Evolutionary conservation across 2,329 filamentous ascomycete genomes (phyloP).

Genomic region (Penicillium sp.): DNA sequence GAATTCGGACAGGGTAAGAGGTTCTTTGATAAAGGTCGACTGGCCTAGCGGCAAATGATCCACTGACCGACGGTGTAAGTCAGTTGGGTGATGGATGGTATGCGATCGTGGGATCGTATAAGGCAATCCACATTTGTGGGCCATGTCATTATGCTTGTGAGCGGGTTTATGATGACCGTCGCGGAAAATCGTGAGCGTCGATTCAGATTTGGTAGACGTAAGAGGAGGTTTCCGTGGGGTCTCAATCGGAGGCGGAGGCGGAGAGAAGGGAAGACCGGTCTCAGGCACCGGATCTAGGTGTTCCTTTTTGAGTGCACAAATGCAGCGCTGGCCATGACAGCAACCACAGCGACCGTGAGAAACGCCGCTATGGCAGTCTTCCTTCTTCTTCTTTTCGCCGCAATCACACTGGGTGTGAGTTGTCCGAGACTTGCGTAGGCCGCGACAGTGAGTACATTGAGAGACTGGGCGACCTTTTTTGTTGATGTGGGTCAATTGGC

Average conservation of each 20-base stretch:
- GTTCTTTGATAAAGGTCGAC: slow-evolving; percentile 26
- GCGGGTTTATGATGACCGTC: slow-evolving; percentile 59
- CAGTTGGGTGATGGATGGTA: slow-evolving; percentile 41
- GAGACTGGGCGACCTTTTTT: slow-evolving; percentile 96
- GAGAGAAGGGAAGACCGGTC: slow-evolving; percentile 36
- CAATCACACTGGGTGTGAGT: slow-evolving; percentile 96
- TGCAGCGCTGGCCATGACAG: slow-evolving; percentile 51
- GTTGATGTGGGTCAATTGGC: slow-evolving; percentile 85
- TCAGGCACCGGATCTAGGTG: slow-evolving; percentile 43
- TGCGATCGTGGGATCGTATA: slow-evolving; percentile 54
- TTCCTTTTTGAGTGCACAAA: slow-evolving; percentile 55
- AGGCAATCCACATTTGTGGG: slow-evolving; percentile 54
- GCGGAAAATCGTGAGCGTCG: slow-evolving; percentile 52
- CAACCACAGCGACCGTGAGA: slow-evolving; percentile 42
- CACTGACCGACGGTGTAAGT: slow-evolving; percentile 44
- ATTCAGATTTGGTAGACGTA: slow-evolving; percentile 51
- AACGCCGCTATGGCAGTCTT: slow-evolving; percentile 31
- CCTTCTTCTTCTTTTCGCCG: slow-evolving; percentile 73
- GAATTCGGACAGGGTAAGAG: slow-evolving; percentile 18
- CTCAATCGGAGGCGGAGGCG: slow-evolving; percentile 36
- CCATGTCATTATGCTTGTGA: slow-evolving; percentile 56
- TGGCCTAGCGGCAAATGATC: slow-evolving; percentile 43
- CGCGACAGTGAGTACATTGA: slow-evolving; percentile 93
- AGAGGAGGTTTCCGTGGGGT: slow-evolving; percentile 47
- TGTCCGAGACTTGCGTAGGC: slow-evolving; percentile 88